Conservation (phyloP, 345 rosid genomes). For the Salix purpurea region DNA sequence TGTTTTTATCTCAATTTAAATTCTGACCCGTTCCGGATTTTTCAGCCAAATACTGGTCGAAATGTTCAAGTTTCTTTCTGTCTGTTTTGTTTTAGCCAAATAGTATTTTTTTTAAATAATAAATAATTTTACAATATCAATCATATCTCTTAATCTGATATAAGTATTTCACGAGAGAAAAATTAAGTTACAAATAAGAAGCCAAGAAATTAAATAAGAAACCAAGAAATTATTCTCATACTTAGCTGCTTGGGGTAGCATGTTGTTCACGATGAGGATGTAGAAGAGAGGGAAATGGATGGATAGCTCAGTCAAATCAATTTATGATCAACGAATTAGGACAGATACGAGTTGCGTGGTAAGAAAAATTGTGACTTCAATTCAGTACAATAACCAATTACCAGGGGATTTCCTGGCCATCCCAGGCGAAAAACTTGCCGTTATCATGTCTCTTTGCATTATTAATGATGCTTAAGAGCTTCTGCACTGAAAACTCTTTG, state of each 20-base stretch:
- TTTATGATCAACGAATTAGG: too few species aligned
- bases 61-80: too few species aligned
- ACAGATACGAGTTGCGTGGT: too few species aligned
- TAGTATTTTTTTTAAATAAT: too few species aligned
- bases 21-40: too few species aligned
- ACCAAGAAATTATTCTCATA: background rate
- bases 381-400: background rate
- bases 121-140: too few species aligned
- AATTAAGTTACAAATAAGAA: background rate
- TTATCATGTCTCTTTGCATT: slow-evolving; percentile 54
- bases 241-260: background rate
- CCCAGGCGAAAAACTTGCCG: slow-evolving; percentile 95
- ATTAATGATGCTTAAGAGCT: slow-evolving; percentile 62
- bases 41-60: too few species aligned
- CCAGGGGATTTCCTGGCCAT: slow-evolving; percentile 92
- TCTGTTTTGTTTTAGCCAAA: too few species aligned
- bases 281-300: background rate
- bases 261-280: background rate
- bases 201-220: background rate
- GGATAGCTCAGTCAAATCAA: too few species aligned
- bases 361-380: background rate
- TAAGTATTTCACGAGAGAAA: too few species aligned
- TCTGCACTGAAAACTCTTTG: slow-evolving; percentile 73
- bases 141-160: too few species aligned
- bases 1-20: too few species aligned